Percentiles rank a stretch among this genome's conserved stretches.
Conservation (phyloP, 2,329 filamentous ascomycete species). For the Nemania bipapillata region DNA sequence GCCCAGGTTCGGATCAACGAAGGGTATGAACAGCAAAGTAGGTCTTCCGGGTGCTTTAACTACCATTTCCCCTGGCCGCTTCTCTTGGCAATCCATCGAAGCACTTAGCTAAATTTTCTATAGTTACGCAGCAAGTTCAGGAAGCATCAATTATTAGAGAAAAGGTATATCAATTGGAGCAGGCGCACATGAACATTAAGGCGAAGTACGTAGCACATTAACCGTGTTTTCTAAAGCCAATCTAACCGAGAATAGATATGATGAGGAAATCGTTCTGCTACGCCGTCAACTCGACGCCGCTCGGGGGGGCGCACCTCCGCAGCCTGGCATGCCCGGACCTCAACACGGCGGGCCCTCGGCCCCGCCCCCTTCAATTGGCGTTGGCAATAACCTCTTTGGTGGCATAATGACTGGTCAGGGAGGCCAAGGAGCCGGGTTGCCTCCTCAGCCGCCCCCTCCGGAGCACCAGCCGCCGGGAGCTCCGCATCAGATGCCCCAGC, state of each 20-base stretch:
- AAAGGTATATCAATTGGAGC: conserved; percentile 93
- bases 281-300: conserved; percentile 86
- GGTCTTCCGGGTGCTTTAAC: conserved; percentile 58
- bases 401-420: conserved; percentile 92
- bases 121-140: conserved; percentile 89
- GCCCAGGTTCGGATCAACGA: conserved; percentile 81
- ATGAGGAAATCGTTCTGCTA: conserved; percentile 86
- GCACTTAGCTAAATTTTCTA: conserved; percentile 45
- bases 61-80: not conserved
- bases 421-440: conserved; percentile 84
- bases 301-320: conserved; percentile 68
- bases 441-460: conserved; percentile 72
- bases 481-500: conserved; percentile 77
- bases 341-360: conserved; percentile 81
- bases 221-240: not conserved
- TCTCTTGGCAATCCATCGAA: not conserved
- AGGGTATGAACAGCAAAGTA: conserved; percentile 93
- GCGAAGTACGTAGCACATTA: conserved; percentile 75
- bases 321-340: conserved; percentile 71
- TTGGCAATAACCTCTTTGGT: conserved; percentile 92
- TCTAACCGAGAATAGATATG: conserved; percentile 72
- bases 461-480: conserved; percentile 65
- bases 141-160: conserved; percentile 95
- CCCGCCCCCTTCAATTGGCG: conserved; percentile 87
- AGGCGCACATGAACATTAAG: conserved; percentile 87